Percentiles rank a stretch among this genome's conserved stretches.
Conservation (phyloP, 2,329 filamentous ascomycete species). For the Coleophoma eucalyptorum region DNA sequence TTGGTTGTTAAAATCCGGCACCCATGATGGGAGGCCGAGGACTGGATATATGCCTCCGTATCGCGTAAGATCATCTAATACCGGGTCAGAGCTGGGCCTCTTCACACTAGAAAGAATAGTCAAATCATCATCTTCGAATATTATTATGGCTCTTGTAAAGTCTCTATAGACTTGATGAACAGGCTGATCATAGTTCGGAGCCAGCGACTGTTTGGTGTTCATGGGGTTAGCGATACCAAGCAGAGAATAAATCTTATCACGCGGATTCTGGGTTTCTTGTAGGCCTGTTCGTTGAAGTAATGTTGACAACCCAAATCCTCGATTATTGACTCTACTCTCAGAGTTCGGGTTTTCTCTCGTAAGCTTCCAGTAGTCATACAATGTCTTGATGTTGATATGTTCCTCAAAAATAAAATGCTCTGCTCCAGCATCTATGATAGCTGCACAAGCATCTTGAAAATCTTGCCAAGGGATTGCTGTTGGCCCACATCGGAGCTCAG, state of each 20-base stretch:
- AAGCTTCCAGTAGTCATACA: neutral
- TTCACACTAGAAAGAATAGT: neutral
- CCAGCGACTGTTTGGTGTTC: neutral
- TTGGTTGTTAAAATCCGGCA: neutral
- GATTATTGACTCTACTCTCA: neutral
- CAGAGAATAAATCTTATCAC: neutral
- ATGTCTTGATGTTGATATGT: neutral
- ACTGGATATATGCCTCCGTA: neutral
- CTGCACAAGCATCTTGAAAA: neutral
- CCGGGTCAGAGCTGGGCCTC: neutral
- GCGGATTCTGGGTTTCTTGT: neutral
- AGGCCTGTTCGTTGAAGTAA: neutral
- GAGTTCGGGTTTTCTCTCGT: neutral
- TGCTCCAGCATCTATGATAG: neutral
- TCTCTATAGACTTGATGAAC: neutral
- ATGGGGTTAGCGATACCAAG: neutral
- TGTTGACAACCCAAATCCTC: neutral
- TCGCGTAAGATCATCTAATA: neutral
- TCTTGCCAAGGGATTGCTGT: neutral
- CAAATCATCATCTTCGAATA: neutral
- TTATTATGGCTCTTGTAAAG: neutral
- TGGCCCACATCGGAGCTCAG: neutral
- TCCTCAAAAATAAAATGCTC: neutral
- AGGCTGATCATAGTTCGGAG: neutral
- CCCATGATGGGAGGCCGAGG: neutral